Conservation (phyloP, 768 basidiomycete genomes). For the Termitomyces sp. region DNA sequence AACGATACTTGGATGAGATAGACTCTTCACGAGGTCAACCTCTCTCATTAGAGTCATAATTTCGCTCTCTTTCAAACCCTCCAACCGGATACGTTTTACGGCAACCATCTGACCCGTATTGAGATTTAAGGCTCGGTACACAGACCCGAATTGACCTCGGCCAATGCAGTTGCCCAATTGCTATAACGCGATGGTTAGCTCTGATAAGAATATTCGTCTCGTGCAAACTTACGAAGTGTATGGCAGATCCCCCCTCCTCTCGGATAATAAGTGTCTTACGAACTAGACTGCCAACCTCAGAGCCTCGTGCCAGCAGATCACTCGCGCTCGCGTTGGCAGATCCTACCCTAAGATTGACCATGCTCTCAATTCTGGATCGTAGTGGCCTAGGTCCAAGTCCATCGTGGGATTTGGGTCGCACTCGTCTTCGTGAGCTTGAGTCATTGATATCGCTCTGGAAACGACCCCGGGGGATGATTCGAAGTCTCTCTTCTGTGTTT, state of each 20-base stretch:
- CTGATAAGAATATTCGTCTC: not conserved
- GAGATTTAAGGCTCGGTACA: slow-evolving; percentile 91
- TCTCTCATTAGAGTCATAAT: slow-evolving; percentile 90
- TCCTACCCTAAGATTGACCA: slow-evolving; percentile 54
- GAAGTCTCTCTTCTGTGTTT: slow-evolving; percentile 28
- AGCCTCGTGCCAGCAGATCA: slow-evolving; percentile 57
- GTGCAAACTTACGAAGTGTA: slow-evolving; percentile 66
- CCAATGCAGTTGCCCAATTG: slow-evolving; percentile 98
- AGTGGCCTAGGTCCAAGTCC: slow-evolving; percentile 50
- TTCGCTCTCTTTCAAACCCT: slow-evolving; percentile 88
- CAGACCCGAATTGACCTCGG: slow-evolving; percentile 93
- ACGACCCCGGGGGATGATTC: slow-evolving; percentile 45
- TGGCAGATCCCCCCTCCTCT: slow-evolving; percentile 76
- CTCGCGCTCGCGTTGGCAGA: slow-evolving; percentile 54
- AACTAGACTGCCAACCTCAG: slow-evolving; percentile 56
- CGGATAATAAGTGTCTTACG: slow-evolving; percentile 68
- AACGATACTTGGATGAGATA: slow-evolving; percentile 93
- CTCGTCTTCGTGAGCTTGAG: slow-evolving; percentile 45
- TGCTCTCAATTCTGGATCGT: slow-evolving; percentile 67
- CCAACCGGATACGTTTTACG: slow-evolving; percentile 91
- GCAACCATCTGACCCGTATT: slow-evolving; percentile 97
- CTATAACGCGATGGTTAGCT: slow-evolving; percentile 32
- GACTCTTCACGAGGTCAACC: slow-evolving; percentile 85
- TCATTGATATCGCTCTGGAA: slow-evolving; percentile 70
- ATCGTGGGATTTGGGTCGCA: slow-evolving; percentile 63